Evolutionary conservation across 2,329 filamentous ascomycete species (phyloP), one percentile per base, ranked within the genome.

Genomic region (Sclerotinia sclerotiorum): DNA sequence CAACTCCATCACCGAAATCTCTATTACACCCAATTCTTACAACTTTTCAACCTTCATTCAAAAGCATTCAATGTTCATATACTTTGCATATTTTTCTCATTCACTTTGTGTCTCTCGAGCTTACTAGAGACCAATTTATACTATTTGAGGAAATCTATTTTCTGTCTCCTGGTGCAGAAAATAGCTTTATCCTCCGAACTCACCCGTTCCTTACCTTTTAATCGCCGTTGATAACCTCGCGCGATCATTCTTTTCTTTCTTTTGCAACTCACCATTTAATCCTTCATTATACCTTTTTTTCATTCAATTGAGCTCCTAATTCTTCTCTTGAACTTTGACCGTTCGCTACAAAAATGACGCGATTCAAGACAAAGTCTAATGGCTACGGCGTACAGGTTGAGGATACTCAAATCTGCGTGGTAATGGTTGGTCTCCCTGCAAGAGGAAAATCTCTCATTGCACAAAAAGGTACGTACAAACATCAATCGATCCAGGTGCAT

Each of bases 401-500:
- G 84, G 93, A 97, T 80, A 94, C 92, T 70, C 92, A 92, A 80
- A 96, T 99, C 82, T 98, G 94, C 80, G 94, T 99, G 72, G 93
- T 99, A 76, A 98, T 99, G 95, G 95, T 99, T 70, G 95, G 95
- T 73, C 85, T 99, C 78, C 95, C 95, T 67, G 95, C 95, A 70
- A 86, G 95, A 74, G 95, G 95, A 77, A 99, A 99, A 86, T 97
- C 93, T 82, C 88, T 97, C 80, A 98, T 99, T 79, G 94, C 95
- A 74, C 93, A 97, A 77, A 97, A 97, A 87, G 93, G 94, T 95
- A 74, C n/a, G 70, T 58, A 39, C 46, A 21, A 17, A 15, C 10
- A 6, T 44, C 57, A 61, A 29, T 27, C 21, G 24, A 29, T 32
- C 11, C 32, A 19, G 24, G 13, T 35, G 27, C 19, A 32, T 51